Base-by-base conservation (phyloP, 2,329 filamentous ascomycete species). In the Ceratocystis cacaofunesta region DNA sequence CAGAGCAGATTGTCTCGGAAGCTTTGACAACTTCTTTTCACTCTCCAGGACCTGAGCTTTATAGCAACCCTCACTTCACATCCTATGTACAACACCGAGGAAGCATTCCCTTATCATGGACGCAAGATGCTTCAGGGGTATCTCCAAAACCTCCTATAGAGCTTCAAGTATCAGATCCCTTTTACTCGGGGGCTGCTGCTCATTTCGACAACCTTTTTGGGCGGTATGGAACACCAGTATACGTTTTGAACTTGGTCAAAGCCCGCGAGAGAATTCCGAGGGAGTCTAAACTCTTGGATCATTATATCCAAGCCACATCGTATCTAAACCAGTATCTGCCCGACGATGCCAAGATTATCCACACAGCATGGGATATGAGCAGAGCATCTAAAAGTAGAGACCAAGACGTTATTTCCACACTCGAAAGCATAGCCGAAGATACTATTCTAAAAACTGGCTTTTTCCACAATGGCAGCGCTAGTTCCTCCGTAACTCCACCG, bases 291-390 rank as follows among this genome's bases (percentile, higher is more conserved):
- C 78, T 99, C 5, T 78, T 97, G 1, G 81, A 86, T 44, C 92
- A 96, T 73, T 97, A 91, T 72, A 91, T 90, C 3, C 84, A 88
- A 69, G 90, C 91, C 4, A 87, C 97, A 68, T 83, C 86, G 52
- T 99, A 99, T 71, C 84, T 99, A 61, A 99, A 97, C 70, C 92
- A 97, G 72, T 96, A 95, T 67, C 78, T 99, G 1, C 92, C 94
- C 0, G 76, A 80, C 1, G 86, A 86, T 65, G 90, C 92, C 72
- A 90, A 90, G 72, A 95, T 99, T 63, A 84, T 92, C 8, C 92
- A 99, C 74, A 90, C 94, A 71, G 91, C 92, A 2, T 99, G 94
- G 85, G 94, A 99, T 73, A 99, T 99, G 94, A 96, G 92, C 68
- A 83, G 94, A 67, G 92, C 94, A 4, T 90, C 92, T 19, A 99